Evolutionary conservation across 2,329 filamentous ascomycete genomes (phyloP).

Genomic region (Plenodomus biglobosus): DNA sequence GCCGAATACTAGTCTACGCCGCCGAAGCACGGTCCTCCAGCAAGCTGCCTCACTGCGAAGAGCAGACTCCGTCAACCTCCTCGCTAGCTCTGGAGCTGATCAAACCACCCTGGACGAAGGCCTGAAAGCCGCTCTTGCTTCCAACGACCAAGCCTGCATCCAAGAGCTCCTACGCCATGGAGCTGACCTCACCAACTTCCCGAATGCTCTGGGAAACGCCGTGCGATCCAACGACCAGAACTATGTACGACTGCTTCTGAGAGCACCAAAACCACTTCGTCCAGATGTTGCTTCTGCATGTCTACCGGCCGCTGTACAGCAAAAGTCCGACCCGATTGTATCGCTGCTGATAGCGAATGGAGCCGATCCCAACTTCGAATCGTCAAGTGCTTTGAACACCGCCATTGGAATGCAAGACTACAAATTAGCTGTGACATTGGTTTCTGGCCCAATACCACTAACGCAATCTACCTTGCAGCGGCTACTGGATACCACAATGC

Average conservation of each 20-base stretch:
- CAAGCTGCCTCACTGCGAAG: slow-evolving; percentile 36
- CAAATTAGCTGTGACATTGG: slow-evolving; percentile 31
- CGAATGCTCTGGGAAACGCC: slow-evolving; percentile 34
- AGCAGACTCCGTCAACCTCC: slow-evolving; percentile 34
- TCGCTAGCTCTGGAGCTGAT: slow-evolving; percentile 40
- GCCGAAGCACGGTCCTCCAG: slow-evolving; percentile 42
- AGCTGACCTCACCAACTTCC: slow-evolving; percentile 36
- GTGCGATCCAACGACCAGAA: slow-evolving; percentile 36
- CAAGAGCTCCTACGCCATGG: slow-evolving; percentile 40
- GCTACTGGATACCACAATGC: slow-evolving; percentile 34
- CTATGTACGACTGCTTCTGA: slow-evolving; percentile 32
- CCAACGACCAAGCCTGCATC: slow-evolving; percentile 37
- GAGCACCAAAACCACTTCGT: slow-evolving; percentile 37
- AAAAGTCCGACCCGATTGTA: slow-evolving; percentile 29
- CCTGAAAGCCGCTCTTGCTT: slow-evolving; percentile 35
- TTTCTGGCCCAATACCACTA: slow-evolving; percentile 30
- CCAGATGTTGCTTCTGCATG: slow-evolving; percentile 37
- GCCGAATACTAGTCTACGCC: slow-evolving; percentile 23
- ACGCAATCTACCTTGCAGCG: slow-evolving; percentile 28
- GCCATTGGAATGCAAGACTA: slow-evolving; percentile 37
- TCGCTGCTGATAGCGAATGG: slow-evolving; percentile 39
- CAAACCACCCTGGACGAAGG: slow-evolving; percentile 40
- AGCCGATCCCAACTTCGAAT: slow-evolving; percentile 41
- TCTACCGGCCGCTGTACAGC: slow-evolving; percentile 36
- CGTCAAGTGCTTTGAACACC: slow-evolving; percentile 35